phyloP scores from a whole-genome alignment of 768 basidiomycete genomes.

The Collybiopsis luxurians region DNA sequence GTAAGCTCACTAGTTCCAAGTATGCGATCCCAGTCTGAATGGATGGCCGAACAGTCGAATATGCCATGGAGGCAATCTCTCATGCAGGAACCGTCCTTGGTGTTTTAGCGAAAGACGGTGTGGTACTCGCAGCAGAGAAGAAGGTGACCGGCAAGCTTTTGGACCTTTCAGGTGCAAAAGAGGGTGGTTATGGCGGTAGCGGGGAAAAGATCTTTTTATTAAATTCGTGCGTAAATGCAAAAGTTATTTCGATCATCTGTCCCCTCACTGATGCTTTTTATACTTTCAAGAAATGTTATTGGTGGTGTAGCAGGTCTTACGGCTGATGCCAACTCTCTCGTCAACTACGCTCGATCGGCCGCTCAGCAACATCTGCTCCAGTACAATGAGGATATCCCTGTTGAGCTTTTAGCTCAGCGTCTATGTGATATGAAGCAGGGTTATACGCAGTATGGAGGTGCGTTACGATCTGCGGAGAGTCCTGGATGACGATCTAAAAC shows the following conservation, averaged over 20 bases:
- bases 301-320: conserved; percentile 95
- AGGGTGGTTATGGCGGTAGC: conserved; percentile 90
- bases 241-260: background rate
- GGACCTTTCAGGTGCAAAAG: conserved; percentile 83
- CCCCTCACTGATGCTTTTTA: conserved; percentile 1
- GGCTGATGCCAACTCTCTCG: conserved; percentile 95
- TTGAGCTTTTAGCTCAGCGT: conserved; percentile 90
- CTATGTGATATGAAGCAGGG: conserved; percentile 98
- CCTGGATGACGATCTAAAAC: background rate
- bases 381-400: conserved; percentile 98
- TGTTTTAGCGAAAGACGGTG: conserved; percentile 85
- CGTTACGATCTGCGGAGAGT: too few relatives aligned
- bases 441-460: conserved; percentile 95
- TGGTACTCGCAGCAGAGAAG: conserved; percentile 93
- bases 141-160: conserved; percentile 98
- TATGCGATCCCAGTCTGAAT: too few relatives aligned
- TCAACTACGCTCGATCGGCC: conserved; percentile 89
- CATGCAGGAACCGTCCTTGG: conserved; percentile 94
- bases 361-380: conserved; percentile 86
- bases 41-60: too few relatives aligned
- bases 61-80: conserved; percentile 99
- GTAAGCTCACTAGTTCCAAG: conserved; percentile 47
- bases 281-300: conserved; percentile 83
- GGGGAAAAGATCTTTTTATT: conserved; percentile 98
- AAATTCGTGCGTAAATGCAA: conserved; percentile 64